These are phyloP conservation scores for Trichoderma asperellum DNA, from an alignment of 2,329 filamentous ascomycete species.

Conservation along the genomic window DNA sequence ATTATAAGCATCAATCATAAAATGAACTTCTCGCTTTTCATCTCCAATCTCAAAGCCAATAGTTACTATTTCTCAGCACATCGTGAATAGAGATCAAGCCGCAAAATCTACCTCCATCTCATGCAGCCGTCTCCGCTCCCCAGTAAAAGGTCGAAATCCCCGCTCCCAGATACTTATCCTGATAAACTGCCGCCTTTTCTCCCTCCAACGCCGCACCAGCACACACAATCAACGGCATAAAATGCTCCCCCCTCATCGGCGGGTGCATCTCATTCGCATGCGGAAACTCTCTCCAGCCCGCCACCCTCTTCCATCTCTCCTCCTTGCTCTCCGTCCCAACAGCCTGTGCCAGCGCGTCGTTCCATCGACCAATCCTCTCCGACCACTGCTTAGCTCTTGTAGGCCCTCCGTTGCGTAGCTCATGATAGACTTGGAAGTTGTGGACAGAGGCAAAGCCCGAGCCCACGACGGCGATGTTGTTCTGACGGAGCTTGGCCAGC, in stretches of 20 bases:
- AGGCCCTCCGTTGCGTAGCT: slow-evolving; percentile 36
- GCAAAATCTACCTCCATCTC: background rate
- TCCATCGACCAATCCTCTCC: slow-evolving; percentile 48
- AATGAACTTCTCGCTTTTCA: too few species aligned
- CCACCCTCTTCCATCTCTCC: slow-evolving; percentile 47
- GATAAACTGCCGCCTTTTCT: slow-evolving; percentile 49
- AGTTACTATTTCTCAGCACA: background rate
- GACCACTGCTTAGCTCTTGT: slow-evolving; percentile 35
- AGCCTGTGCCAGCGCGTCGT: slow-evolving; percentile 49
- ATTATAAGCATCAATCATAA: too few species aligned
- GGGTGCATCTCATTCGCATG: slow-evolving; percentile 59
- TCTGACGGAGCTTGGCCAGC: slow-evolving; percentile 52
- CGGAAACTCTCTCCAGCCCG: slow-evolving; percentile 53
- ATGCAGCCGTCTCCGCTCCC: slow-evolving; percentile 42
- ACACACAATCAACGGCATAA: slow-evolving; percentile 62
- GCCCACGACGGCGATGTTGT: slow-evolving; percentile 62
- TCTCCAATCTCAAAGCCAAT: background rate
- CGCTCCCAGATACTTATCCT: slow-evolving; percentile 53
- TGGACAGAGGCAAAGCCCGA: slow-evolving; percentile 64
- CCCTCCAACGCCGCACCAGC: slow-evolving; percentile 54
- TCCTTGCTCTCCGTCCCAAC: slow-evolving; percentile 40
- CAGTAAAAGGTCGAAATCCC: slow-evolving; percentile 62
- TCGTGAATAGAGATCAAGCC: background rate
- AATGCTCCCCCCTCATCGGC: slow-evolving; percentile 58
- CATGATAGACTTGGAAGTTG: slow-evolving; percentile 55